These are phyloP conservation scores for Fusarium burgessii DNA, from an alignment of 2,329 filamentous ascomycete species.

Conservation along the genomic window DNA sequence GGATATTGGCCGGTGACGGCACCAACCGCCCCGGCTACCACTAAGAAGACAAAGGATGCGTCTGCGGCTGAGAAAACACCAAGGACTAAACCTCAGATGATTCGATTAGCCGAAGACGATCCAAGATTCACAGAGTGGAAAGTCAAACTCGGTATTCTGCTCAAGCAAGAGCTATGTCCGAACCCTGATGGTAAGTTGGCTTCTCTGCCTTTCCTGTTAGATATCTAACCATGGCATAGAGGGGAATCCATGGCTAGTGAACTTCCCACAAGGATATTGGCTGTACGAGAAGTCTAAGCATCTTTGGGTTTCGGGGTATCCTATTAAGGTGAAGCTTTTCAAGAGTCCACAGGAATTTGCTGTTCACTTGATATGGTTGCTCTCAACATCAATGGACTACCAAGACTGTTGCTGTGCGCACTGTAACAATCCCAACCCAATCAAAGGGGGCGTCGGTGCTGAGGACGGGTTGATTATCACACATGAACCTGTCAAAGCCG, in stretches of 20 bases:
- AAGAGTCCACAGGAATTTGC: slow-evolving; percentile 67
- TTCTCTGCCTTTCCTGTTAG: not conserved
- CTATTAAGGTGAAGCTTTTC: slow-evolving; percentile 61
- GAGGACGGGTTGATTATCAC: slow-evolving; percentile 48
- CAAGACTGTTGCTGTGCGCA: slow-evolving; percentile 64
- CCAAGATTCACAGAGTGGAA: slow-evolving; percentile 59
- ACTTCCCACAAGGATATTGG: slow-evolving; percentile 61
- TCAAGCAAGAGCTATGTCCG: slow-evolving; percentile 60
- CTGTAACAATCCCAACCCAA: slow-evolving; percentile 54
- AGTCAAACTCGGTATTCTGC: slow-evolving; percentile 59
- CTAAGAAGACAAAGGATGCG: slow-evolving; percentile 55
- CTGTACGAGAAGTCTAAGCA: slow-evolving; percentile 62
- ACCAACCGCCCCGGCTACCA: slow-evolving; percentile 45
- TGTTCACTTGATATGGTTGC: slow-evolving; percentile 64
- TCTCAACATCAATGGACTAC: slow-evolving; percentile 61
- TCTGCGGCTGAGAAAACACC: slow-evolving; percentile 51
- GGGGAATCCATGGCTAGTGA: slow-evolving; percentile 58
- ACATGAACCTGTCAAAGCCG: slow-evolving; percentile 38
- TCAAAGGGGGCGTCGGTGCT: slow-evolving; percentile 38
- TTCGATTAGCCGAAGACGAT: slow-evolving; percentile 57
- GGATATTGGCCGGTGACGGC: slow-evolving; percentile 58
- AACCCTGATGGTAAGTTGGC: slow-evolving; percentile 53
- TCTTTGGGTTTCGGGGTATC: slow-evolving; percentile 63
- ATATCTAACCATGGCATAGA: slow-evolving; percentile 48
- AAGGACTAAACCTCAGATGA: slow-evolving; percentile 58